phyloP scores from a whole-genome alignment of 2,329 filamentous ascomycete species.

The Aureobasidium sp. region DNA sequence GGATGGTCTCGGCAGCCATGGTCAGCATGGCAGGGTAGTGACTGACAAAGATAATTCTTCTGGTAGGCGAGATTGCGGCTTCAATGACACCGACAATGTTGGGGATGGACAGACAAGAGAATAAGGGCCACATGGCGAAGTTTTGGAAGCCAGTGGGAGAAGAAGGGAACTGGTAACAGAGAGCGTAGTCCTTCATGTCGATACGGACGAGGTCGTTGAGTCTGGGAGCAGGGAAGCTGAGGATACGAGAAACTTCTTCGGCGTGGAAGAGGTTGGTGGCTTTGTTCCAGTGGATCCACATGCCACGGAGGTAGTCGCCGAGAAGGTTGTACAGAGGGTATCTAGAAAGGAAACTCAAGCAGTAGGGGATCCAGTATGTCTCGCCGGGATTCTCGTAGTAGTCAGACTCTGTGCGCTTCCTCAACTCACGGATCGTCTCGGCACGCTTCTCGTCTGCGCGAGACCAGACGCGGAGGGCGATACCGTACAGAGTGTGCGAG shows the following conservation, averaged over 20 bases:
- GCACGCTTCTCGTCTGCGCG: slow-evolving; percentile 96
- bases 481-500: slow-evolving; percentile 94
- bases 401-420: slow-evolving; percentile 88
- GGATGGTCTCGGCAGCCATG: slow-evolving; percentile 84
- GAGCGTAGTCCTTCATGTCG: slow-evolving; percentile 99
- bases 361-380: slow-evolving; percentile 99
- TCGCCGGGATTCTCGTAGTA: slow-evolving; percentile 93
- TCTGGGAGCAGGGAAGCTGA: slow-evolving; percentile 93
- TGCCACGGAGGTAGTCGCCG: slow-evolving; percentile 92
- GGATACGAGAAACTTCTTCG: slow-evolving; percentile 94
- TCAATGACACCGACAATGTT: slow-evolving; percentile 98
- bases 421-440: slow-evolving; percentile 91
- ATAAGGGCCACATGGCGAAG: slow-evolving; percentile 98
- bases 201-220: slow-evolving; percentile 96
- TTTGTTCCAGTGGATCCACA: slow-evolving; percentile 99
- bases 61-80: slow-evolving; percentile 89
- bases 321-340: slow-evolving; percentile 96
- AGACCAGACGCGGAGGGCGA: slow-evolving; percentile 95
- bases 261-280: slow-evolving; percentile 98
- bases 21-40: slow-evolving; percentile 99
- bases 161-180: slow-evolving; percentile 98
- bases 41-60: slow-evolving; percentile 95
- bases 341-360: slow-evolving; percentile 89
- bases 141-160: slow-evolving; percentile 98
- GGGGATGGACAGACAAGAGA: slow-evolving; percentile 90